These are phyloP conservation scores for Pharnaceum exiguum DNA, from an alignment of 148 eudicot species.

Conservation along the genomic window DNA sequence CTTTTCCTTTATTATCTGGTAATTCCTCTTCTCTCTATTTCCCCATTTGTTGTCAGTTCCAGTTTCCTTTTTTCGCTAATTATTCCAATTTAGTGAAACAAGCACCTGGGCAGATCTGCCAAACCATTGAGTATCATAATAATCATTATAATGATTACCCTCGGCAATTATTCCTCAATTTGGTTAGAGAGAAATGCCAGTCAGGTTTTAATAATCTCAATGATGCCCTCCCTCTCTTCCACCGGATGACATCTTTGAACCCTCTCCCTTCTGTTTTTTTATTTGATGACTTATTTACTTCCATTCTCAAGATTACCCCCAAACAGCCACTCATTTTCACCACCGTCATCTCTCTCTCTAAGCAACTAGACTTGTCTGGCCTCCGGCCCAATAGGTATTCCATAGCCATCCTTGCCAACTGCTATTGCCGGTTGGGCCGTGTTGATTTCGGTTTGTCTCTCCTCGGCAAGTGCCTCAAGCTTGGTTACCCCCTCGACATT, in stretches of 20 bases:
- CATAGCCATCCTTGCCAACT: slow-evolving; percentile 1
- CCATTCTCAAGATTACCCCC: not conserved
- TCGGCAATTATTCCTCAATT: not conserved
- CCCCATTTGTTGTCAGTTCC: no score
- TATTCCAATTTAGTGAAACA: no score
- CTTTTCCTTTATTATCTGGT: no score
- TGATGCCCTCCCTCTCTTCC: not conserved
- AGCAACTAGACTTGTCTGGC: not conserved
- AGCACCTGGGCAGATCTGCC: no score
- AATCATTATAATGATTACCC: not conserved
- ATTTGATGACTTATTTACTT: not conserved
- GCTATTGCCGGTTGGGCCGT: slow-evolving; percentile 8
- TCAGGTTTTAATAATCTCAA: slow-evolving; percentile 6
- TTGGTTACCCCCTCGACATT: not conserved
- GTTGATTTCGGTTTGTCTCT: slow-evolving; percentile 2
- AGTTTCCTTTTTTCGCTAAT: no score
- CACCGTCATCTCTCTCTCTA: slow-evolving; percentile 5
- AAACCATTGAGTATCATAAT: no score
- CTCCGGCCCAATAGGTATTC: not conserved
- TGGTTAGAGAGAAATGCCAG: not conserved
- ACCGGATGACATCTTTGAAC: not conserved
- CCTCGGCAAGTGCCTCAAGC: slow-evolving; percentile 4
- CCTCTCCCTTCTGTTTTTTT: not conserved
- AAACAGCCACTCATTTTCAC: not conserved
- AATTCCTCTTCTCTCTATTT: no score